Base-by-base conservation (phyloP, 1,284 basidiomycete species). In the Exobasidium rhododendri region DNA sequence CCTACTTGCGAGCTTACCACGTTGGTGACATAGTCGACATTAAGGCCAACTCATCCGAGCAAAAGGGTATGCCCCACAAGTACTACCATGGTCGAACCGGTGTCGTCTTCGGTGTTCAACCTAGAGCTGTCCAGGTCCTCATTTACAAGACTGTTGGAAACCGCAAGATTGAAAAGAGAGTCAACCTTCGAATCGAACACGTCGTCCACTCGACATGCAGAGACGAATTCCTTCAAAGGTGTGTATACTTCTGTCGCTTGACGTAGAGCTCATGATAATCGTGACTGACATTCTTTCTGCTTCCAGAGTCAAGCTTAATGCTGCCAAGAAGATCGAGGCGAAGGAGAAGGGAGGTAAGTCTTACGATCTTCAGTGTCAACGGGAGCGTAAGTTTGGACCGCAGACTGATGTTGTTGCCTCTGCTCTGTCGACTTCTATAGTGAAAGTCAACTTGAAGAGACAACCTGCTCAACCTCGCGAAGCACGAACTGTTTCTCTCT, bases 11-110 rank as follows among this genome's bases (percentile, higher is more conserved):
- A 81, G 87, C 87, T 84, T 99, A 90, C 88, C 88, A 88, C 78
- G 87, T 97, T 73, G 94, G 94, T 72, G 94, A 99, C 83, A 97
- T 98, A 80, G 94, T 99, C 77, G 94, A 98, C 85, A 98, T 98
- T 86, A 96, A 96, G 85, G 94, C 94, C 77, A 97, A 99, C 82
- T 88, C 94, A 67, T 91, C 94, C 58, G 90, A 97, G 83, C 96
- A 98, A 87, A 96, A 94, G 89, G 94, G 94, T 83, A 97, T 98
- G 92, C 94, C 94, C 81, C 94, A 97, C 87, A 97, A 97, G 56
- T 79, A 77, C 71, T 79, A 79, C 76, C 65, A 62, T 75, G 92
- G 91, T 77, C 90, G 91, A 69, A 99, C 94, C 70, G 94, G 96
- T 73, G 94, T 98, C 78, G 85, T 99, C 70, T 98, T 96, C 88